Evolutionary conservation across 192 early-diverging fungal species (phyloP).

Genomic region (Linnemannia exigua): DNA sequence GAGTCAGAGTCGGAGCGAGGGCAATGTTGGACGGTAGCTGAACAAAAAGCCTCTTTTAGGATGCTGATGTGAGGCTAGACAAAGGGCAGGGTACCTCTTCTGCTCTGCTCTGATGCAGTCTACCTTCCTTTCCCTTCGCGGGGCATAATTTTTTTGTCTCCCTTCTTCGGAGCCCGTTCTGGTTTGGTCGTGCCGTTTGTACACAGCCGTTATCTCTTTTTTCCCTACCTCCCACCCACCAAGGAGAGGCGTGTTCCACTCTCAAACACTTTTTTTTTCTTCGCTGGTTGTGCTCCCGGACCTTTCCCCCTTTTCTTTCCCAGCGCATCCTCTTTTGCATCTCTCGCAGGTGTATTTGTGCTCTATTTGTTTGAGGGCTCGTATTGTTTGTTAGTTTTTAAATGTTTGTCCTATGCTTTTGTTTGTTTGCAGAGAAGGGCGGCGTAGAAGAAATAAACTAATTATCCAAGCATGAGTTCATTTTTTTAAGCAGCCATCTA

Average conservation of each 20-base stretch:
- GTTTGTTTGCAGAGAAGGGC: too few species aligned
- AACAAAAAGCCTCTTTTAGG: neutral
- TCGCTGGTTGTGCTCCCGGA: neutral
- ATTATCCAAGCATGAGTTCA: too few species aligned
- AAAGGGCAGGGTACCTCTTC: neutral
- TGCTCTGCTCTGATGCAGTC: neutral
- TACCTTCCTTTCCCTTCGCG: neutral
- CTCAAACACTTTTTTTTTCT: neutral
- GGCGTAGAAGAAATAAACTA: too few species aligned
- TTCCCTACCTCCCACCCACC: neutral
- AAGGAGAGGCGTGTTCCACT: neutral
- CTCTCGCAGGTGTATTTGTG: too few species aligned
- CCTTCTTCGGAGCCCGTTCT: neutral
- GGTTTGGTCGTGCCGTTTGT: neutral
- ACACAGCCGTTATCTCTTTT: too few species aligned
- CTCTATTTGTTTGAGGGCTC: too few species aligned
- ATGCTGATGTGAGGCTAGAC: neutral
- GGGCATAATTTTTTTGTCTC: neutral
- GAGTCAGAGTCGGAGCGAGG: constrained; percentile 10
- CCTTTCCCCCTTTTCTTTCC: neutral
- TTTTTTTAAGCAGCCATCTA: too few species aligned
- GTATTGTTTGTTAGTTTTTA: too few species aligned
- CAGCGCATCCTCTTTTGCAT: neutral
- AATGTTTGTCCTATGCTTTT: too few species aligned
- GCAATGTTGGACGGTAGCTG: constrained; percentile 47